Evolutionary conservation across 192 early-diverging fungal genomes (phyloP).

Genomic region (Mortierella claussenii): DNA sequence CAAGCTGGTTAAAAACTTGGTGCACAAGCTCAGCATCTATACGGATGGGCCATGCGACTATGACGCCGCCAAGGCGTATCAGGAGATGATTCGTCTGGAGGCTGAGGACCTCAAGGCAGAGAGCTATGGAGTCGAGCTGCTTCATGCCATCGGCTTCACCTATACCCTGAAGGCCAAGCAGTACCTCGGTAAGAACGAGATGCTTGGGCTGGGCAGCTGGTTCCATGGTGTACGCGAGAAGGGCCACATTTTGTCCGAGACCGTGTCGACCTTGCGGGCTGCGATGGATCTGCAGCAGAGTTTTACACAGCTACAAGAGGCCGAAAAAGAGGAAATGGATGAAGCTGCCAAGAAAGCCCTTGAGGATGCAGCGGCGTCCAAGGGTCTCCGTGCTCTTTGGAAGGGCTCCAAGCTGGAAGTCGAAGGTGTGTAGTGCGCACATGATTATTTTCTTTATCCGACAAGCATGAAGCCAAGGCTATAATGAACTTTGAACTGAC

Average conservation of each 20-base stretch:
- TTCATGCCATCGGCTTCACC: slow-evolving; percentile 93
- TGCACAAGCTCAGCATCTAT: slow-evolving; percentile 82
- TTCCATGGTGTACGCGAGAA: slow-evolving; percentile 86
- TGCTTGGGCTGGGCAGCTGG: slow-evolving; percentile 77
- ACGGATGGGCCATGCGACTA: slow-evolving; percentile 65
- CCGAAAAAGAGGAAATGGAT: slow-evolving; percentile 86
- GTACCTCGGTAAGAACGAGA: slow-evolving; percentile 73
- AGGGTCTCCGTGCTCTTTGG: slow-evolving; percentile 92
- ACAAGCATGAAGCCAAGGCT: neutral
- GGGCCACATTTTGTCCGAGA: slow-evolving; percentile 90
- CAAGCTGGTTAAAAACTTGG: slow-evolving; percentile 78
- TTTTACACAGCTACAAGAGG: slow-evolving; percentile 89
- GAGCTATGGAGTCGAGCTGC: slow-evolving; percentile 91
- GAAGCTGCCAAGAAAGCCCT: slow-evolving; percentile 72
- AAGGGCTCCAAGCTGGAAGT: slow-evolving; percentile 95
- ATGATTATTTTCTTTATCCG: neutral
- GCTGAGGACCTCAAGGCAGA: slow-evolving; percentile 90
- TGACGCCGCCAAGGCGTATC: slow-evolving; percentile 71
- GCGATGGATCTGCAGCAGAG: slow-evolving; percentile 94
- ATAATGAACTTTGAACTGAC: neutral
- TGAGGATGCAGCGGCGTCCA: slow-evolving; percentile 75
- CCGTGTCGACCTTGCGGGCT: slow-evolving; percentile 90
- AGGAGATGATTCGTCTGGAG: slow-evolving; percentile 76
- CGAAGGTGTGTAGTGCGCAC: slow-evolving; percentile 72
- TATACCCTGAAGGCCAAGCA: slow-evolving; percentile 92